Evolutionary conservation across 495 filamentous ascomycete species (phyloP).

Genomic region (Talaromyces liani): DNA sequence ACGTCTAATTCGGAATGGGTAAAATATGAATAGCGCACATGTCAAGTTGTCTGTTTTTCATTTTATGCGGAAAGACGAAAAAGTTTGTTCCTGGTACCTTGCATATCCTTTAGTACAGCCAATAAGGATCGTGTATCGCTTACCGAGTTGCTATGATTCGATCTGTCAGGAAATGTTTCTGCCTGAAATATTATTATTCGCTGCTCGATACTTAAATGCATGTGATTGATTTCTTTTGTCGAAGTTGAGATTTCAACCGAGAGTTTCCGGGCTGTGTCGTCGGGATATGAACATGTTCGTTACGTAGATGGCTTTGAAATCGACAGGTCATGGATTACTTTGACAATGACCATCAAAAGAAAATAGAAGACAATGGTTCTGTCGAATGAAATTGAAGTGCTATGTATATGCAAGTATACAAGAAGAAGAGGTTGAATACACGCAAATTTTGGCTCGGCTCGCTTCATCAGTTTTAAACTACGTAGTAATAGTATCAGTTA

Average conservation of each 20-base stretch:
- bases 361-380: not conserved
- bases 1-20: not conserved
- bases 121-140: not conserved
- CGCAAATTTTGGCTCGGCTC: not conserved
- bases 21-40: not conserved
- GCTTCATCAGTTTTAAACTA: not conserved
- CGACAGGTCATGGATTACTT: not conserved
- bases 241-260: not conserved
- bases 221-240: not conserved
- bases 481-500: not conserved
- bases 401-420: not conserved
- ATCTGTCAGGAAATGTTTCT: not conserved
- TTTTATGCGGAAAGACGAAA: not conserved
- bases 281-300: not conserved
- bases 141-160: not conserved
- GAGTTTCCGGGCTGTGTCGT: not conserved
- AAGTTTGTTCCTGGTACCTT: constrained; percentile 4
- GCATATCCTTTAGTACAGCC: not conserved
- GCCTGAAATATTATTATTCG: not conserved
- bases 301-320: not conserved
- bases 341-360: not conserved
- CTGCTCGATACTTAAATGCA: not conserved
- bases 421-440: not conserved
- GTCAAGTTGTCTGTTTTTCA: too few species aligned
- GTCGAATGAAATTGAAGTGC: not conserved